A percentile compares a stretch with the other conserved stretches of the same genome.
Conservation (phyloP, 2,329 filamentous ascomycete species). For the Hypoxylon sp. region DNA sequence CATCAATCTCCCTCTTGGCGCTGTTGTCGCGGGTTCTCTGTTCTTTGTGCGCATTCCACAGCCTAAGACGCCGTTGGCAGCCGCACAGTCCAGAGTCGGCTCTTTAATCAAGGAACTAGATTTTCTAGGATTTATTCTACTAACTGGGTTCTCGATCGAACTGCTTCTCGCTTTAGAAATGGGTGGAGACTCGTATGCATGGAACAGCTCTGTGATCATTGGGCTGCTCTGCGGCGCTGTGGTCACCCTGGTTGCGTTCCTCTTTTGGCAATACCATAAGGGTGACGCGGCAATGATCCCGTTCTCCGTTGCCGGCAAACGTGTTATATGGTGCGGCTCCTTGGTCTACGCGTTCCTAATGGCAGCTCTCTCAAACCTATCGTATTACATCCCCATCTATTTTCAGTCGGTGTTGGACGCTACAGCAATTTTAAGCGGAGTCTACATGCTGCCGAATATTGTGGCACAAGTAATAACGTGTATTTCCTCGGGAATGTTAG, state of each 20-base stretch:
- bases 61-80: conserved; percentile 23
- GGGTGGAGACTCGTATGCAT: conserved; percentile 57
- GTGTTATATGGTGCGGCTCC: conserved; percentile 60
- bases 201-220: conserved; percentile 57
- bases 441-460: conserved; percentile 39
- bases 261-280: conserved; percentile 56
- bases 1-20: conserved; percentile 62
- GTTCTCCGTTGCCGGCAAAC: conserved; percentile 57
- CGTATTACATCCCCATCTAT: conserved; percentile 54
- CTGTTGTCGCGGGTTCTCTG: conserved; percentile 51
- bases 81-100: neutral
- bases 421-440: conserved; percentile 37
- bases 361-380: conserved; percentile 56
- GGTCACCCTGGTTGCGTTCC: conserved; percentile 50
- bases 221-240: conserved; percentile 58
- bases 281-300: conserved; percentile 64
- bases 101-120: conserved; percentile 54
- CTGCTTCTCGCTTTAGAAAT: conserved; percentile 63
- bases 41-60: conserved; percentile 56
- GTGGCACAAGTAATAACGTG: conserved; percentile 52
- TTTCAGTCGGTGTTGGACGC: conserved; percentile 42
- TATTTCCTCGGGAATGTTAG: conserved; percentile 10
- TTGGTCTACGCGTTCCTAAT: conserved; percentile 12
- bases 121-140: conserved; percentile 58
- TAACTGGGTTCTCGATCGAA: conserved; percentile 59